Evolutionary conservation across 1,284 basidiomycete genomes (phyloP).

Genomic region (Tylopilus sp.): DNA sequence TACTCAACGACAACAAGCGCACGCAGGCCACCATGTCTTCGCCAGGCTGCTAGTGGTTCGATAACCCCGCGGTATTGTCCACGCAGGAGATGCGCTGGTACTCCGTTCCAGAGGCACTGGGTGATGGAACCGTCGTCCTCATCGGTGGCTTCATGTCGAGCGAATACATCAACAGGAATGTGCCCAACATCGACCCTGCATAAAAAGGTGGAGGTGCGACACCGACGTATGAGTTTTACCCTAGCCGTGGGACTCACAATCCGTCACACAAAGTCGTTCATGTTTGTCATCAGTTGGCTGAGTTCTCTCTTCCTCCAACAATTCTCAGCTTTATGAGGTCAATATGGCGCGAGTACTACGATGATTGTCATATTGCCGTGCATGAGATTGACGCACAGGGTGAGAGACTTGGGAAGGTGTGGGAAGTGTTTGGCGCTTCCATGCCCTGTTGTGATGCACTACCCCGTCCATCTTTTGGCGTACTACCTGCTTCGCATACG

Average conservation of each 20-base stretch:
- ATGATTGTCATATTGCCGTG: slow-evolving; percentile 91
- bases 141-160: slow-evolving; percentile 85
- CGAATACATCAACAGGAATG: slow-evolving; percentile 85
- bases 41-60: slow-evolving; percentile 87
- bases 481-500: too few species aligned
- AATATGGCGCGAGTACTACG: slow-evolving; percentile 93
- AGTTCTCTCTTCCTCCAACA: slow-evolving; percentile 86
- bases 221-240: slow-evolving; percentile 81
- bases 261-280: too few species aligned
- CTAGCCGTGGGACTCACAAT: too few species aligned
- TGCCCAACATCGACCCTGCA: slow-evolving; percentile 63
- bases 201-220: slow-evolving; percentile 65
- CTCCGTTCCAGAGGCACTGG: slow-evolving; percentile 77
- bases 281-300: slow-evolving; percentile 64
- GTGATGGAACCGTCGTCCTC: slow-evolving; percentile 65
- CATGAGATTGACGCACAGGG: slow-evolving; percentile 90
- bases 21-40: too few species aligned
- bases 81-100: slow-evolving; percentile 88
- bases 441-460: background rate
- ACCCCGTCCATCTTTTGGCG: too few species aligned
- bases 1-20: too few species aligned
- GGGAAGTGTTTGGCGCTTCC: slow-evolving; percentile 86
- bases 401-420: slow-evolving; percentile 83
- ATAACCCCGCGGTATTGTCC: slow-evolving; percentile 62
- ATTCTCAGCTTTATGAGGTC: slow-evolving; percentile 90